These are phyloP conservation scores for Fragaria iinumae DNA, from an alignment of 306 rosid species.

Conservation along the genomic window DNA sequence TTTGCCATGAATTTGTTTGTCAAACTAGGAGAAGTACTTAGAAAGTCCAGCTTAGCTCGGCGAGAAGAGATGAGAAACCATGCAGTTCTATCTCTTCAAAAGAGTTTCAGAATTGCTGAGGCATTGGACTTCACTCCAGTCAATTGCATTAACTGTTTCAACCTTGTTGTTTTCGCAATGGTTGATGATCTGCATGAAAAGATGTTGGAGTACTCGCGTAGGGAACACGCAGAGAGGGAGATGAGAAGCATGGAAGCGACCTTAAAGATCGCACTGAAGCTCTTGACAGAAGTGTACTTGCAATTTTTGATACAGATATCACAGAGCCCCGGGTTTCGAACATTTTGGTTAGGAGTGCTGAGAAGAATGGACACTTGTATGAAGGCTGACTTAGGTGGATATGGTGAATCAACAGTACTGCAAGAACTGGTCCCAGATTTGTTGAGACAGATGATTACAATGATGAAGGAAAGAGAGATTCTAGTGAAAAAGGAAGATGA, in stretches of 20 bases:
- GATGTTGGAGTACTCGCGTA: conserved; percentile 85
- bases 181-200: conserved; percentile 89
- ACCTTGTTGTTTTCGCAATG: conserved; percentile 78
- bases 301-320: conserved; percentile 59
- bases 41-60: conserved; percentile 70
- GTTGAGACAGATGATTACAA: conserved; percentile 62
- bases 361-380: conserved; percentile 92
- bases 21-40: conserved; percentile 78
- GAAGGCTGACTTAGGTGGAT: conserved; percentile 80
- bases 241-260: conserved; percentile 94
- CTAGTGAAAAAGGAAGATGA: conserved; percentile 58
- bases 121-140: conserved; percentile 54
- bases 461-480: conserved; percentile 65
- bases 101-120: conserved; percentile 62
- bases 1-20: conserved; percentile 56
- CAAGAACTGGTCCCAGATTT: conserved; percentile 55
- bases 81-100: conserved; percentile 66
- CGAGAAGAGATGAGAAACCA: conserved; percentile 87
- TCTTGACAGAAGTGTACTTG: conserved; percentile 64
- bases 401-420: conserved; percentile 59
- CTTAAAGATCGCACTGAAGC: conserved; percentile 69
- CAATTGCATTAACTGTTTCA: conserved; percentile 63
- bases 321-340: conserved; percentile 49
- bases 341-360: conserved; percentile 85
- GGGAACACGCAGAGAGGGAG: conserved; percentile 84